phyloP scores from a whole-genome alignment of 768 basidiomycete genomes.

The Leccinellum rugosiceps region DNA sequence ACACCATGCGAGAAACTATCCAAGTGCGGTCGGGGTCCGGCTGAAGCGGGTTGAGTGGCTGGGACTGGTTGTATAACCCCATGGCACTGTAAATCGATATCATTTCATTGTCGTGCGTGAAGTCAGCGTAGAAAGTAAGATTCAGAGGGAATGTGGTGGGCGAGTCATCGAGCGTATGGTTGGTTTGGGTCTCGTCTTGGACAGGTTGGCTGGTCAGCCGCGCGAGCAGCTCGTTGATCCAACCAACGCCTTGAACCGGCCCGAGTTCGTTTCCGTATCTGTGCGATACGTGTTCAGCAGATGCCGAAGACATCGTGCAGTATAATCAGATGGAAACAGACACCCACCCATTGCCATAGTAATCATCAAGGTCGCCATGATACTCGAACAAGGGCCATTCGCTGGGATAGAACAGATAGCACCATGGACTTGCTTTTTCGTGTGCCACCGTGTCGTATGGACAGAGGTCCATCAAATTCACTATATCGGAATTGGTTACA shows the following conservation, averaged over 20 bases:
- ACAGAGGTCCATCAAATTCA: slow-evolving; percentile 65
- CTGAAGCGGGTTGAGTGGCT: slow-evolving; percentile 4
- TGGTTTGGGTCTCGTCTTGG: too few relatives aligned
- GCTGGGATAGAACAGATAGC: slow-evolving; percentile 53
- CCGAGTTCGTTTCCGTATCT: too few relatives aligned
- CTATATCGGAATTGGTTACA: slow-evolving; percentile 50
- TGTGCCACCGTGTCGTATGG: slow-evolving; percentile 64
- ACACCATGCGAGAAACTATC: slow-evolving; percentile 56
- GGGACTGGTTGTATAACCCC: slow-evolving; percentile 47
- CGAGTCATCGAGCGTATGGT: too few relatives aligned
- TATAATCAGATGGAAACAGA: too few relatives aligned
- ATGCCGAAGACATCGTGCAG: too few relatives aligned
- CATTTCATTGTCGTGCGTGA: too few relatives aligned
- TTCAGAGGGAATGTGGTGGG: too few relatives aligned
- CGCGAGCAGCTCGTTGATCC: too few relatives aligned
- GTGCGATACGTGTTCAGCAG: too few relatives aligned
- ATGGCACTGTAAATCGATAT: slow-evolving; percentile 61
- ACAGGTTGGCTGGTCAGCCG: too few relatives aligned
- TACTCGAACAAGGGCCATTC: slow-evolving; percentile 71
- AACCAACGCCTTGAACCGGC: too few relatives aligned
- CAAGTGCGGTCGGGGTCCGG: slow-evolving; percentile 39
- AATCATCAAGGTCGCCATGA: slow-evolving; percentile 53
- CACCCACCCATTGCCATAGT: slow-evolving; percentile 54
- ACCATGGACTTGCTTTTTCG: slow-evolving; percentile 57
- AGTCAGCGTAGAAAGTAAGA: too few relatives aligned